Conservation (phyloP, 2,329 filamentous ascomycete species). For the Parafenestella ontariensis region DNA sequence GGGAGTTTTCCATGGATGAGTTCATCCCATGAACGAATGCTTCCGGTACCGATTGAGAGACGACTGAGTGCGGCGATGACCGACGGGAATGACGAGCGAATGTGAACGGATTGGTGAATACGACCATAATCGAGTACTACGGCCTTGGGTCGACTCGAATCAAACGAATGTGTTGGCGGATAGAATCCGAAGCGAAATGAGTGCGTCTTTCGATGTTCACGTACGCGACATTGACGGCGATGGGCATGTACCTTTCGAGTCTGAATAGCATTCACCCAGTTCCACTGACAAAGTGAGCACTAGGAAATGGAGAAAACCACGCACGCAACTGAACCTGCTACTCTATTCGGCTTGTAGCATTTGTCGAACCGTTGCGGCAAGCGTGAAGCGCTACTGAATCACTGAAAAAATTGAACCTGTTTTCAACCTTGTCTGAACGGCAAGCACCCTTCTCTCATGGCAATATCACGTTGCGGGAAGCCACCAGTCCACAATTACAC, state of each 20-base stretch:
- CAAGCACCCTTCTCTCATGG: not conserved
- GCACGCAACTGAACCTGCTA: too few species aligned
- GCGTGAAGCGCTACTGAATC: too few species aligned
- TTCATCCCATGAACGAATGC: not conserved
- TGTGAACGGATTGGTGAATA: constrained; percentile 2
- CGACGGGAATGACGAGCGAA: constrained; percentile 1
- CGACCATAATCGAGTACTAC: not conserved
- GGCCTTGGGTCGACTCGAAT: not conserved
- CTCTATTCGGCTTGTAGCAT: too few species aligned
- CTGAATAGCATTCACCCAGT: not conserved
- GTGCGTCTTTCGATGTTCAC: not conserved
- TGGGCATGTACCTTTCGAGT: not conserved
- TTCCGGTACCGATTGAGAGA: not conserved
- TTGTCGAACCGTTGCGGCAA: too few species aligned
- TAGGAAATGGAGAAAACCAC: too few species aligned
- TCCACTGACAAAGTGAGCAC: not conserved
- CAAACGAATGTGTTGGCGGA: not conserved
- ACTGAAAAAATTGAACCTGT: too few species aligned
- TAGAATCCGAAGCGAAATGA: not conserved
- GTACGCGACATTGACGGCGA: not conserved
- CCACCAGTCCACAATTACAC: not conserved
- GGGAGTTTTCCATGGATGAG: not conserved
- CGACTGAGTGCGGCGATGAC: not conserved
- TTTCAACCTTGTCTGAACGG: not conserved
- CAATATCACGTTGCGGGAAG: not conserved